These are phyloP conservation scores for Sapria himalayana DNA, from an alignment of 345 rosid species.

Conservation along the genomic window DNA sequence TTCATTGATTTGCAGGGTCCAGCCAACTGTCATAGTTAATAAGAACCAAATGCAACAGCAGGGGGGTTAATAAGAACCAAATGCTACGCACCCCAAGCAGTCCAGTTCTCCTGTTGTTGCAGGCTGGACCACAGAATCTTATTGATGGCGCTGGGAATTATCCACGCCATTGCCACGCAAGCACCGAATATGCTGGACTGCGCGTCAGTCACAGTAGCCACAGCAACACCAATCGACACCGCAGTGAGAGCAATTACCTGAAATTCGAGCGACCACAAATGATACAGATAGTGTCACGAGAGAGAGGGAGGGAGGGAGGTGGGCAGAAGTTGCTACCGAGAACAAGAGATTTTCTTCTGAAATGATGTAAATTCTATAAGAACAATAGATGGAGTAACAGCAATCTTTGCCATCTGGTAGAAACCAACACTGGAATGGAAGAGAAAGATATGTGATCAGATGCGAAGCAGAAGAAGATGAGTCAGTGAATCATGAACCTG, in stretches of 20 bases:
- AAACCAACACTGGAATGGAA: conserved; percentile 64
- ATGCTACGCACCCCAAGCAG: conserved; percentile 65
- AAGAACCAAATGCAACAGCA: no score
- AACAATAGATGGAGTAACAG: conserved; percentile 86
- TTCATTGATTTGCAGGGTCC: conserved; percentile 9
- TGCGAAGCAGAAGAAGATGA: conserved; percentile 7
- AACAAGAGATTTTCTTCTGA: conserved; percentile 46
- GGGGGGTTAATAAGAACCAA: conserved; percentile 2
- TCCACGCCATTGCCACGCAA: conserved; percentile 79
- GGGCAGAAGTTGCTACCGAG: conserved; percentile 30
- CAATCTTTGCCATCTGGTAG: conserved; percentile 94
- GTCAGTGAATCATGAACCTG: conserved; percentile 24
- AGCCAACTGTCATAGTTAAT: no score
- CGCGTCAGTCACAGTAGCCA: conserved; percentile 86
- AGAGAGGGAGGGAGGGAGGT: no score
- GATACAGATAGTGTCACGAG: no score
- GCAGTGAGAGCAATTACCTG: conserved; percentile 64
- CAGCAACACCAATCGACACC: conserved; percentile 77
- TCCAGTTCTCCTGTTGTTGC: conserved; percentile 91
- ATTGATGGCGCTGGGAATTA: conserved; percentile 78
- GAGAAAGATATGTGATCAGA: conserved; percentile 1
- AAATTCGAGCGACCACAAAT: no score
- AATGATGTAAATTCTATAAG: conserved; percentile 71
- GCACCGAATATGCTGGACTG: conserved; percentile 86
- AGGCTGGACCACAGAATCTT: conserved; percentile 84